These are phyloP conservation scores for Candolleomyces aberdarensis DNA, from an alignment of 768 basidiomycete genomes.

Conservation along the genomic window DNA sequence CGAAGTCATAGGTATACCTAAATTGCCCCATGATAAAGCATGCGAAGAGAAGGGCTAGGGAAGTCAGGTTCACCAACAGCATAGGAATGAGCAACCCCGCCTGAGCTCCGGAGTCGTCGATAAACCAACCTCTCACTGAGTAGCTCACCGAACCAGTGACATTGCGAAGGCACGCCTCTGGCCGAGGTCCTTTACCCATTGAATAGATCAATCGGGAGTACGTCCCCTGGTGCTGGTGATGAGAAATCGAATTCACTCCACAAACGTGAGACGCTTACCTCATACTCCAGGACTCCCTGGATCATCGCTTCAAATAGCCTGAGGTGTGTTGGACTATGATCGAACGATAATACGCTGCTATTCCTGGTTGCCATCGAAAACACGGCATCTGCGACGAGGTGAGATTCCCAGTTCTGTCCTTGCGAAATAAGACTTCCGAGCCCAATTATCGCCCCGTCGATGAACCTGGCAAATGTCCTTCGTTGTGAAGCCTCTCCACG, in stretches of 20 bases:
- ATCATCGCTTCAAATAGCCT: background rate
- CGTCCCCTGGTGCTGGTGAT: background rate
- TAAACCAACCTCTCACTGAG: background rate
- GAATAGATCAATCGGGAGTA: slow-evolving; percentile 1
- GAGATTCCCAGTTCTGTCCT: background rate
- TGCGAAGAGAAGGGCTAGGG: background rate
- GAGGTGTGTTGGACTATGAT: background rate
- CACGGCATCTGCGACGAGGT: background rate
- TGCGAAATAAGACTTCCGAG: background rate
- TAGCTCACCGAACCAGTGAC: background rate
- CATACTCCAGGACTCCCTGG: background rate
- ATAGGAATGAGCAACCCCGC: background rate
- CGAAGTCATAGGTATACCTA: background rate
- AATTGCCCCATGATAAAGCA: background rate
- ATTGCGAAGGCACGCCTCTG: background rate
- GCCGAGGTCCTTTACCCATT: too few species aligned
- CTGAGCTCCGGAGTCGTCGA: background rate
- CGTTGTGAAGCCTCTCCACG: background rate
- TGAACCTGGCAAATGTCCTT: background rate
- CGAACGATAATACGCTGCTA: background rate
- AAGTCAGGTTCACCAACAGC: background rate
- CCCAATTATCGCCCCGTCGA: background rate
- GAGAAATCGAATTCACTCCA: background rate
- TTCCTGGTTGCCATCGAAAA: background rate
- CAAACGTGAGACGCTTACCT: background rate